phyloP scores from a whole-genome alignment of 2,329 filamentous ascomycete species.

The Apiospora koreana region DNA sequence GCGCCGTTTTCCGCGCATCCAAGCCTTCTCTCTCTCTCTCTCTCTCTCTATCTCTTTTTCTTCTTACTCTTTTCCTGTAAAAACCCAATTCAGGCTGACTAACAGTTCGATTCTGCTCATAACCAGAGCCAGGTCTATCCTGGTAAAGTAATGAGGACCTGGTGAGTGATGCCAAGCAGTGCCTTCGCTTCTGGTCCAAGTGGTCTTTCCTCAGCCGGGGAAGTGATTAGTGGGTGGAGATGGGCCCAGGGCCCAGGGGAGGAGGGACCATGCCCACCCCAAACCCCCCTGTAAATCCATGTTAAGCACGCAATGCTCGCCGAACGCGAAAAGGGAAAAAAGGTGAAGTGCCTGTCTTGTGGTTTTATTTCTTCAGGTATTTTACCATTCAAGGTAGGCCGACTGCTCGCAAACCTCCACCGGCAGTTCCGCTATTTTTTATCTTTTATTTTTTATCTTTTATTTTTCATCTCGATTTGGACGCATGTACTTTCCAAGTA shows the following conservation, averaged over 20 bases:
- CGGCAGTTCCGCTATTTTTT: background rate
- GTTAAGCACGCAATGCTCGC: background rate
- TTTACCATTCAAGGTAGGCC: background rate
- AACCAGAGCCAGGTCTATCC: background rate
- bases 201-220: background rate
- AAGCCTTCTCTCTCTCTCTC: no score
- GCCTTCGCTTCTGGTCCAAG: background rate
- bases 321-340: background rate
- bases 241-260: background rate
- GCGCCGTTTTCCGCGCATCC: background rate
- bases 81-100: background rate
- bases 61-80: background rate
- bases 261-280: background rate
- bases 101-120: background rate
- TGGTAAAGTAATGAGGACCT: background rate
- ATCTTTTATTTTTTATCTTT: background rate
- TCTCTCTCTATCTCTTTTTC: background rate
- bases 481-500: background rate
- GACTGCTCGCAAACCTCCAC: background rate
- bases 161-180: slow-evolving; percentile 5
- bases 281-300: background rate
- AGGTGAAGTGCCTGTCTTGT: background rate
- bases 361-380: background rate
- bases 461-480: no score
- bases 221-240: slow-evolving; percentile 2